A percentile compares a stretch with the other conserved stretches of the same genome.
Evolutionary conservation across 331 rosid species (phyloP).

Genomic region (Erythrophleum ivorense): DNA sequence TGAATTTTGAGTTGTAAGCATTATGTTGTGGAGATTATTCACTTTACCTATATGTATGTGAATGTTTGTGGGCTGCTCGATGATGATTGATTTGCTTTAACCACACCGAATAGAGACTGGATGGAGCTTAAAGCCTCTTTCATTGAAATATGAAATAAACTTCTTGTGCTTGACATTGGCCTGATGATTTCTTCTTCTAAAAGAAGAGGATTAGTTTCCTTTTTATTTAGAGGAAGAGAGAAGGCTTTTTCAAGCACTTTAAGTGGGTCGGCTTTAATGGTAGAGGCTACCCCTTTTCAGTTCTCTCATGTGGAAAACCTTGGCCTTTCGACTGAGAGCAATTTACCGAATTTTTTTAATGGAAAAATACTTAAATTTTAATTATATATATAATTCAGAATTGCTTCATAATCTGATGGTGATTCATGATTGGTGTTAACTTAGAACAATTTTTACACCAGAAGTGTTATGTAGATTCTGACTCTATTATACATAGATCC

Average conservation of each 20-base stretch:
- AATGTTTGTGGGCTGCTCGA: conserved; percentile 47
- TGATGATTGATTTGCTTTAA: conserved; percentile 84
- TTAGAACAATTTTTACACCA: no score
- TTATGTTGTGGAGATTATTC: no score
- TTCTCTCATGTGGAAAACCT: conserved; percentile 59
- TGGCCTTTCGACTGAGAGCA: conserved; percentile 63
- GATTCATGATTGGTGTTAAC: no score
- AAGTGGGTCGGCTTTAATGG: conserved; percentile 36
- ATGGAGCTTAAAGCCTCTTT: conserved; percentile 22
- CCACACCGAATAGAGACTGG: conserved; percentile 65
- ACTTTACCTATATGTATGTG: neutral
- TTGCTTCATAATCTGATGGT: neutral
- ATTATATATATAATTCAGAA: neutral
- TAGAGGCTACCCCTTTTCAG: conserved; percentile 32
- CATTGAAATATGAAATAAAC: neutral
- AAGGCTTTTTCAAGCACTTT: conserved; percentile 38
- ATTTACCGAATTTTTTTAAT: neutral
- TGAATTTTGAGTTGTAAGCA: neutral
- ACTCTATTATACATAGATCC: no score
- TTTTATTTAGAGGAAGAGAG: neutral
- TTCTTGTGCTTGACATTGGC: neutral
- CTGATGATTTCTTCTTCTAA: conserved; percentile 6
- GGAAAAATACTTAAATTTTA: neutral
- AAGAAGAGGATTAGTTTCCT: neutral
- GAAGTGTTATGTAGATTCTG: no score